Base-by-base conservation (phyloP, 495 filamentous ascomycete species). In the Sordaria brevicollis region DNA sequence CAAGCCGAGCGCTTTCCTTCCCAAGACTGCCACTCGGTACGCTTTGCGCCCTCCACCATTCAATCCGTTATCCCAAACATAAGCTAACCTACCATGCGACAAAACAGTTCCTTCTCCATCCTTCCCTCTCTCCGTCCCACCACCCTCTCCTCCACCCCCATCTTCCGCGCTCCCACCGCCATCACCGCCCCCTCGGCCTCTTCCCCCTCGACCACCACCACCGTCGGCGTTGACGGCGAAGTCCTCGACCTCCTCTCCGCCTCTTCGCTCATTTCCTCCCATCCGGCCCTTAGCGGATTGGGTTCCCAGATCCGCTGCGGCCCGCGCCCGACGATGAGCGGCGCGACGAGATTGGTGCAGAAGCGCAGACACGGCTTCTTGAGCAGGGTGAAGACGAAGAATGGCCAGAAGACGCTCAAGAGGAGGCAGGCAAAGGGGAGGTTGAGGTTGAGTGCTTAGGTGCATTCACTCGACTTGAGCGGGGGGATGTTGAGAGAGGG, bases 341-440 rank as follows among this genome's bases (percentile, higher is more conserved):
- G 75, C 17, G 54, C 75, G 65, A 82, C 74, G 49, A 77, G 83
- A n/a, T 75, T 85, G n/a, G 71, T 83, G n/a, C 81, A 83, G 74
- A 84, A 84, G 78, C 72, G 83, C 35, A 73, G 80, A 17, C 81
- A 83, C 67, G 82, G 83, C 15, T 85, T 84, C 71, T 69, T 85
- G n/a, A 81, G 77, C 69, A 73, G 82, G 33, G 66, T 79, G 15
- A 71, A 71, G 68, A 78, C 80, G 8, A 74, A 73, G 65, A 81
- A 76, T 11, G 83, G 83, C 33, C 73, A 74, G 68, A 81, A 79
- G 73, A 81, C 71, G 67, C 70, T 85, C 43, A 70, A 74, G 74
- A 71, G 79, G 65, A 69, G 83, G 69, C 77, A 21, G 70, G 67
- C 71, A 1, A 83, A 83, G 80, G 81, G 81, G 71, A 71, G 83